Evolutionary conservation across 495 filamentous ascomycete species (phyloP), one percentile per base, ranked within the genome.

Genomic region (Hyphodiscus hymeniophilus): DNA sequence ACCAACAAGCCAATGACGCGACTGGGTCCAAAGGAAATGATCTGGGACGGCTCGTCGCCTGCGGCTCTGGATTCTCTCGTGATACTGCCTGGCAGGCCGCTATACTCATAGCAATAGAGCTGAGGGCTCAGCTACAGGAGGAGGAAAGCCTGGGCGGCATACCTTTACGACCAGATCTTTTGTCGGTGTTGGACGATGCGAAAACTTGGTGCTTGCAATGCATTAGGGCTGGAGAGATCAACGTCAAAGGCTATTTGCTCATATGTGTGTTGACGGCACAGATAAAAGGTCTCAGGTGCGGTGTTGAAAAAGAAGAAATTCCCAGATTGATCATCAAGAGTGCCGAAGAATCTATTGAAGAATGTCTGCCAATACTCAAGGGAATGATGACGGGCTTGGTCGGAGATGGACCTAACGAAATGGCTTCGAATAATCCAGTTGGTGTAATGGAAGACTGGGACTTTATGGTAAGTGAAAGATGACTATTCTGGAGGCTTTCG

Each of bases 221-320:
- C 26, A 65, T 80, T 3, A 38, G 66, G 32, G 64, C 62, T 2
- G 78, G 77, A 3, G 72, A 80, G 57, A 77, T 71, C 0, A 81
- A 78, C 51, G 62, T 73, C n/a, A 81, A 80, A 48, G 73, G 70
- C 0, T 73, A 72, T 35, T 33, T 82, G 21, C 58, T 80, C 21
- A 51, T 60, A 0, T 47, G 50, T 3, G 45, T 74, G 4, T 41
- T 80, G 0, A 23, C 48, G 3, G 68, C 68, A 3, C 69, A 76
- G 39, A 56, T 79, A 0, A 59, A 74, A 3, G 71, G 57, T 8
- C 42, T 75, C 3, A 17, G 20, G 8, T 12, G 20, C 13, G 36
- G 36, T 17, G 18, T 40, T 17, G 20, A 40, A n/a, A n/a, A n/a
- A n/a, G n/a, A n/a, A n/a, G n/a, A n/a, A n/a, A n/a, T n/a, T n/a